phyloP scores from a whole-genome alignment of 768 basidiomycete species.

The Suillus bovinus region DNA sequence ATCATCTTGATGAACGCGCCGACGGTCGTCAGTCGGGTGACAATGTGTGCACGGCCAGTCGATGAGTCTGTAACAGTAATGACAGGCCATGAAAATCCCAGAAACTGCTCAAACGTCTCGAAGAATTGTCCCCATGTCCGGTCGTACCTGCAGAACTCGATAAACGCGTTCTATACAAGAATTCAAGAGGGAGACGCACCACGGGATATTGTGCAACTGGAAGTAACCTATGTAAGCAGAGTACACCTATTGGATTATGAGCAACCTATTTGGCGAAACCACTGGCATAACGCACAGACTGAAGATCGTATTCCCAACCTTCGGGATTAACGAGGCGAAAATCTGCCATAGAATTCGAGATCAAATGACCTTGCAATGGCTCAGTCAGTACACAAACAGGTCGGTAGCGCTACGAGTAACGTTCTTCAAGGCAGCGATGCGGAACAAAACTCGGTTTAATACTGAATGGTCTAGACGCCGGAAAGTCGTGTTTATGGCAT shows the following conservation, averaged over 20 bases:
- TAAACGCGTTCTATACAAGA: not conserved
- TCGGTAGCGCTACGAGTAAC: not conserved
- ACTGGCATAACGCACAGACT: constrained; percentile 54
- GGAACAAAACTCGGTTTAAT: constrained; percentile 2
- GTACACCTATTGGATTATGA: constrained; percentile 45
- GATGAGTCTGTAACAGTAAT: constrained; percentile 73
- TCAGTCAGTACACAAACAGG: not conserved
- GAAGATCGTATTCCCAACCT: constrained; percentile 81
- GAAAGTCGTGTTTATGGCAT: not conserved
- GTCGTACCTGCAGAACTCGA: constrained; percentile 57
- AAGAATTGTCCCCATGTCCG: constrained; percentile 80
- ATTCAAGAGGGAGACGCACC: constrained; percentile 40
- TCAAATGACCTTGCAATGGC: not conserved
- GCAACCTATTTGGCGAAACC: not conserved
- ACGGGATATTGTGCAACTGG: constrained; percentile 66
- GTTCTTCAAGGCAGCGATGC: not conserved
- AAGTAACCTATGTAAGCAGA: constrained; percentile 81
- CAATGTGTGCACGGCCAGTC: constrained; percentile 76
- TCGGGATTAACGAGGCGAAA: constrained; percentile 73
- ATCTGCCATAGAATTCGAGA: constrained; percentile 49
- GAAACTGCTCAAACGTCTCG: constrained; percentile 75
- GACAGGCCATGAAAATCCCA: constrained; percentile 82
- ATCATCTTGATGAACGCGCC: constrained; percentile 84
- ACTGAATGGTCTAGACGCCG: not conserved
- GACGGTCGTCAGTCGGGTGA: constrained; percentile 71